Evolutionary conservation across 108 stramenopile species (phyloP).

Genomic region (Pseudonitzschia pungens): DNA sequence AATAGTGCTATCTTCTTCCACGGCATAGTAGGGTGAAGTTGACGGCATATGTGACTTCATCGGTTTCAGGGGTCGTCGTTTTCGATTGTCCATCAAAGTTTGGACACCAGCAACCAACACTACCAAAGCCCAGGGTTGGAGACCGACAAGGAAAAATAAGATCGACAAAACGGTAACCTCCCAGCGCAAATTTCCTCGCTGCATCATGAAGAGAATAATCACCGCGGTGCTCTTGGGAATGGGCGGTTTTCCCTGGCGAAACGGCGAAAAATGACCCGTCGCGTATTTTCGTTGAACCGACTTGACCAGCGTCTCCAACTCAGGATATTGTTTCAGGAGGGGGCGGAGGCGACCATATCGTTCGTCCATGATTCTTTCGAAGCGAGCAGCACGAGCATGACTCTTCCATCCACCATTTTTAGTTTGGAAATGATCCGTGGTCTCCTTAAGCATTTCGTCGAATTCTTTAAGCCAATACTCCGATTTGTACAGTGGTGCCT

Average conservation of each 20-base stretch:
- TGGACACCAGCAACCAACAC: slow-evolving; percentile 55
- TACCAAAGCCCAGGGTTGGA: slow-evolving; percentile 89
- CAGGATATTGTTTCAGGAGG: slow-evolving; percentile 75
- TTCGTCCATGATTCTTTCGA: slow-evolving; percentile 83
- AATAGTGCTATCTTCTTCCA: slow-evolving; percentile 3
- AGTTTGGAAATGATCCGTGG: slow-evolving; percentile 61
- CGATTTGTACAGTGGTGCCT: slow-evolving; percentile 48
- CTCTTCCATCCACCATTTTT: slow-evolving; percentile 60
- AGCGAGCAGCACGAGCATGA: slow-evolving; percentile 81
- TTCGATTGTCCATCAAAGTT: slow-evolving; percentile 48
- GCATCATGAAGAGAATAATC: slow-evolving; percentile 85
- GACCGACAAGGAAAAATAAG: slow-evolving; percentile 74
- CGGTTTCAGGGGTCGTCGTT: slow-evolving; percentile 38
- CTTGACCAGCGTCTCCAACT: slow-evolving; percentile 60
- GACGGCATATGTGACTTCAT: slow-evolving; percentile 44
- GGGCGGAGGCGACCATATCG: slow-evolving; percentile 84
- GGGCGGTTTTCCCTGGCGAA: slow-evolving; percentile 60
- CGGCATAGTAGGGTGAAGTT: slow-evolving; percentile 40
- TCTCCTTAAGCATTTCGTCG: slow-evolving; percentile 43
- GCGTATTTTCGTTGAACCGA: slow-evolving; percentile 71
- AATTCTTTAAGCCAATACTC: slow-evolving; percentile 61
- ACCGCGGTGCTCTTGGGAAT: slow-evolving; percentile 61
- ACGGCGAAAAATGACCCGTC: slow-evolving; percentile 66
- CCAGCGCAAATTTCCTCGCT: slow-evolving; percentile 59
- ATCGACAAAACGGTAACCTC: slow-evolving; percentile 58